Evolutionary conservation across 768 basidiomycete genomes (phyloP).

Genomic region (Rhodotorula sphaerocarpa): DNA sequence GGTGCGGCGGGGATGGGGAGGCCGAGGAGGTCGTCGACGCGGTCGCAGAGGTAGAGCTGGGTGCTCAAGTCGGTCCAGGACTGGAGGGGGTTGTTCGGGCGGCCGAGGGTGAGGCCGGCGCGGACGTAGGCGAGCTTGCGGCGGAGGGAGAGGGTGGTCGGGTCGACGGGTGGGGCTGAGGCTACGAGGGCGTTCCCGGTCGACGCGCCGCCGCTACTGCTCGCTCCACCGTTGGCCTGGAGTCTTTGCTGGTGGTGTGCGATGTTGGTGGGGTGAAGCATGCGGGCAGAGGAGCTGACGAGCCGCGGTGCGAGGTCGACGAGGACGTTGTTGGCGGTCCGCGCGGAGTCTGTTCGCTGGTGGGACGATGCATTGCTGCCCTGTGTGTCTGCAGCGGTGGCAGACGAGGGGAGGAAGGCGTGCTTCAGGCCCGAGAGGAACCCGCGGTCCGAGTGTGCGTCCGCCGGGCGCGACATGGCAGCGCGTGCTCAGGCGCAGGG

Average conservation of each 20-base stretch:
- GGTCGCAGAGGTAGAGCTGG: conserved; percentile 32
- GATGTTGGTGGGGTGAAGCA: conserved; percentile 14
- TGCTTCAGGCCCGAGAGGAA: too few species aligned
- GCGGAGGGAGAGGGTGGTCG: conserved; percentile 1
- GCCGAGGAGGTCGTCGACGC: conserved; percentile 33
- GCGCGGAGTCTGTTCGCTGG: too few species aligned
- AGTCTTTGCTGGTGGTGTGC: background rate
- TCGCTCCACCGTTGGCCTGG: too few species aligned
- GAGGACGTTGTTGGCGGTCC: conserved; percentile 2
- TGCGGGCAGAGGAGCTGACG: conserved; percentile 1
- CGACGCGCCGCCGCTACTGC: too few species aligned
- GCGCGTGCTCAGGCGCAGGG: too few species aligned
- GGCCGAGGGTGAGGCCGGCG: conserved; percentile 4
- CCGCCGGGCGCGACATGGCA: too few species aligned
- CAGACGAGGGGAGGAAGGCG: too few species aligned
- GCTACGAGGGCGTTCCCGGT: background rate
- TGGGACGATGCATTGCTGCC: too few species aligned
- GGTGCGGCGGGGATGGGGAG: conserved; percentile 31
- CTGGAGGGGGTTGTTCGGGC: background rate
- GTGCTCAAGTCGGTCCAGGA: conserved; percentile 11
- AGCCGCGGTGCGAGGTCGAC: conserved; percentile 17
- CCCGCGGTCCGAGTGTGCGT: too few species aligned
- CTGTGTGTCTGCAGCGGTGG: too few species aligned
- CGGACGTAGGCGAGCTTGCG: conserved; percentile 21
- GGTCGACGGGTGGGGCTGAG: background rate